These are phyloP conservation scores for Psilocybe sp. DNA, from an alignment of 768 basidiomycete genomes.

Conservation along the genomic window DNA sequence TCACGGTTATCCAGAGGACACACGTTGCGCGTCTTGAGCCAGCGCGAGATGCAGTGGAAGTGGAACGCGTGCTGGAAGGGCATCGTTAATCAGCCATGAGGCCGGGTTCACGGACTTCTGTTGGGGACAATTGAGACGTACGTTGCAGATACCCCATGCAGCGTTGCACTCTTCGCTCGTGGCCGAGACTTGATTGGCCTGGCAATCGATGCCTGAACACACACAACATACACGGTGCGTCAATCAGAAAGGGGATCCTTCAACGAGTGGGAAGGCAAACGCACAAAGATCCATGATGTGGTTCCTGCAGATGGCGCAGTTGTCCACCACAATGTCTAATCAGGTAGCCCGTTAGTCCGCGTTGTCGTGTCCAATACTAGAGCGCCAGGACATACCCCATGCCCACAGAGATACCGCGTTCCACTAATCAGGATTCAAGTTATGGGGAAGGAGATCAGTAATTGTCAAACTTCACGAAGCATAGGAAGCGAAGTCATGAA, in stretches of 20 bases:
- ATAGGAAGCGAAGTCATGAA: neutral
- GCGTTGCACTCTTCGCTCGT: slow-evolving; percentile 97
- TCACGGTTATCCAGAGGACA: slow-evolving; percentile 95
- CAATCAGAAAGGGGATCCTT: neutral
- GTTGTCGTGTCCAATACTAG: neutral
- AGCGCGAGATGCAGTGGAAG: slow-evolving; percentile 98
- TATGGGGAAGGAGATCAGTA: neutral
- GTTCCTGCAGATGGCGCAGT: slow-evolving; percentile 99
- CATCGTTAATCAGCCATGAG: slow-evolving; percentile 2
- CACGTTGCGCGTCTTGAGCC: slow-evolving; percentile 97
- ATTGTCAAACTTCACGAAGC: neutral
- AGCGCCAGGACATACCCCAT: slow-evolving; percentile 63
- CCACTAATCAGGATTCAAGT: slow-evolving; percentile 59
- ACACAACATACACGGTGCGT: neutral
- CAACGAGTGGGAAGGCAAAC: slow-evolving; percentile 24
- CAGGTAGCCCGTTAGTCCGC: slow-evolving; percentile 11
- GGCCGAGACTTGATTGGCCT: slow-evolving; percentile 97
- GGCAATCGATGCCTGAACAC: slow-evolving; percentile 93
- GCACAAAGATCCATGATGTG: slow-evolving; percentile 99
- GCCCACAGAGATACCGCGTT: slow-evolving; percentile 98
- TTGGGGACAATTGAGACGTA: slow-evolving; percentile 31
- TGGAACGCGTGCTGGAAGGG: slow-evolving; percentile 89
- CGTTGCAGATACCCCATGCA: slow-evolving; percentile 99
- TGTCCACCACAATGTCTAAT: slow-evolving; percentile 96
- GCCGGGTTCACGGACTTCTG: neutral